phyloP scores from a whole-genome alignment of 768 basidiomycete genomes.

The Boletus vinaceobasis region DNA sequence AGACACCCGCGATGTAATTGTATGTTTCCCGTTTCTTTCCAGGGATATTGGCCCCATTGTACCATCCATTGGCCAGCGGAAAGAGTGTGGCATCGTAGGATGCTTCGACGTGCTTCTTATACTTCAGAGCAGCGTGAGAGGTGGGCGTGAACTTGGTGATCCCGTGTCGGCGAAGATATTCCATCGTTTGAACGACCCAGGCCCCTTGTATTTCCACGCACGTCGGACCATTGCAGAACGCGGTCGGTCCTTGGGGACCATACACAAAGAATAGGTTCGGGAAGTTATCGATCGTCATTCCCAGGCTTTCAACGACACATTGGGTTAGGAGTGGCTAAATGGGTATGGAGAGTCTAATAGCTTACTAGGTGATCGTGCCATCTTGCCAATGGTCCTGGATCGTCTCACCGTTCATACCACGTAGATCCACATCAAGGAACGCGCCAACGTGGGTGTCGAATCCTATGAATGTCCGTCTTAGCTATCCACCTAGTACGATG shows the following conservation, averaged over 20 bases:
- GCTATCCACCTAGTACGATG: not conserved
- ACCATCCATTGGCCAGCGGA: conserved; percentile 3
- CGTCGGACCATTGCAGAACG: conserved; percentile 6
- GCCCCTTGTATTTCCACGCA: conserved; percentile 2
- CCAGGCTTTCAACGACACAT: not conserved
- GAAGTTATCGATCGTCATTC: conserved; percentile 16
- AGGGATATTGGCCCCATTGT: conserved; percentile 1
- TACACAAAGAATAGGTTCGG: conserved; percentile 15
- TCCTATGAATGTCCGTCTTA: not conserved
- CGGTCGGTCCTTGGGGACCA: conserved; percentile 14
- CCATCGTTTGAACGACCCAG: conserved; percentile 14
- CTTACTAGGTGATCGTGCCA: conserved; percentile 15
- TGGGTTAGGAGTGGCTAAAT: no score
- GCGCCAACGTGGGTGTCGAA: not conserved
- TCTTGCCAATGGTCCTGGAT: conserved; percentile 17
- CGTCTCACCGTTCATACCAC: conserved; percentile 4
- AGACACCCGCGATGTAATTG: conserved; percentile 2
- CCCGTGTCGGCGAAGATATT: conserved; percentile 1
- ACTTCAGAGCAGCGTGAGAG: conserved; percentile 3
- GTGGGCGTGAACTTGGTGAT: conserved; percentile 12
- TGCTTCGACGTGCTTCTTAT: conserved; percentile 4
- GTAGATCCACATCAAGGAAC: conserved; percentile 10
- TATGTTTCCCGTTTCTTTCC: conserved; percentile 7
- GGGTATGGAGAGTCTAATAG: not conserved
- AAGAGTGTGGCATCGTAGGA: conserved; percentile 5